Percentiles rank a stretch among this genome's conserved stretches.
phyloP scores from a whole-genome alignment of 73 alveolate genomes.

The Paramecium primaurelia region DNA sequence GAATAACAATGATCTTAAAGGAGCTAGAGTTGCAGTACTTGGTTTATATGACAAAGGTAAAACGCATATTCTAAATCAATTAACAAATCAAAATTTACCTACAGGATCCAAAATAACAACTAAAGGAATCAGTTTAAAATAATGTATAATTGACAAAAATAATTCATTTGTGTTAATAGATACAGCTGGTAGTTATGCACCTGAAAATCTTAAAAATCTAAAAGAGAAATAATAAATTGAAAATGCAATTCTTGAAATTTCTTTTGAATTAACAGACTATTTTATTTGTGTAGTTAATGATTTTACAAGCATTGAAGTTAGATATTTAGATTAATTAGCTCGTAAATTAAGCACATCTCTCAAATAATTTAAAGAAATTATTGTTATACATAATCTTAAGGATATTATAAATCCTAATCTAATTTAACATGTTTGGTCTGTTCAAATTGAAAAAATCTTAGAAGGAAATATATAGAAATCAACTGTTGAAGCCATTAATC shows the following conservation, averaged over 20 bases:
- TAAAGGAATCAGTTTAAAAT: constrained; percentile 42
- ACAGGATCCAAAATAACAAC: constrained; percentile 50
- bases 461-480: constrained; percentile 5
- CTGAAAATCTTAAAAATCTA: constrained; percentile 18
- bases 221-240: constrained; percentile 1
- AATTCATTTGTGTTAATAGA: neutral
- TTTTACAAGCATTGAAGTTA: constrained; percentile 21
- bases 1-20: constrained; percentile 6
- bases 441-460: neutral
- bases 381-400: constrained; percentile 3
- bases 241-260: neutral
- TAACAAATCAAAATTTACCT: constrained; percentile 38
- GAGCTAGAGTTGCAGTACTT: constrained; percentile 47
- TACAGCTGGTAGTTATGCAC: constrained; percentile 49
- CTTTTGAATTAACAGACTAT: constrained; percentile 2
- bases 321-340: constrained; percentile 13
- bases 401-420: neutral
- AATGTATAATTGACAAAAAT: neutral
- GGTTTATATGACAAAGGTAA: constrained; percentile 61
- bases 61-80: constrained; percentile 23
- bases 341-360: neutral
- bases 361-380: constrained; percentile 23
- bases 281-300: constrained; percentile 42
- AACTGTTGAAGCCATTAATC: constrained; percentile 17
- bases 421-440: constrained; percentile 17